Evolutionary conservation across 352 stramenopile species (phyloP).

Genomic region (Phytophthora multivora): DNA sequence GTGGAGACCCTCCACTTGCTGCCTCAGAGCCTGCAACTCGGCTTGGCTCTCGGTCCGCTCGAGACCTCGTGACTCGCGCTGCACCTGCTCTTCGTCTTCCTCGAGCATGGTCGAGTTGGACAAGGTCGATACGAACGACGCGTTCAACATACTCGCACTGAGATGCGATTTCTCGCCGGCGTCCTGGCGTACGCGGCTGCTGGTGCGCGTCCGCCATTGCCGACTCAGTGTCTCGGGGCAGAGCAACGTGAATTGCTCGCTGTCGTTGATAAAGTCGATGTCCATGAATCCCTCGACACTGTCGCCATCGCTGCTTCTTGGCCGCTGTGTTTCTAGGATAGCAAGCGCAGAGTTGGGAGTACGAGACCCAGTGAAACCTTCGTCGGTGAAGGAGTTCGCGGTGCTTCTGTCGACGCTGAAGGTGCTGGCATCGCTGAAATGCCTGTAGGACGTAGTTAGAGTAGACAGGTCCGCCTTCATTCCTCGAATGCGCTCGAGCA

Average conservation of each 20-base stretch:
- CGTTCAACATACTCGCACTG: slow-evolving; percentile 39
- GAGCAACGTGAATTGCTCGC: slow-evolving; percentile 62
- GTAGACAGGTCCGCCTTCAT: slow-evolving; percentile 57
- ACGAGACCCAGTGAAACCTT: not conserved
- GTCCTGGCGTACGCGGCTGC: slow-evolving; percentile 40
- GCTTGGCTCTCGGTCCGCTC: slow-evolving; percentile 34
- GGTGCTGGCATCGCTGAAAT: slow-evolving; percentile 16
- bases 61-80: slow-evolving; percentile 21
- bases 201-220: slow-evolving; percentile 26
- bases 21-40: slow-evolving; percentile 48
- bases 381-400: slow-evolving; percentile 17
- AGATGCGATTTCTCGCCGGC: slow-evolving; percentile 48
- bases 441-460: slow-evolving; percentile 26
- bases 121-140: slow-evolving; percentile 46
- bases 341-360: not conserved
- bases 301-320: slow-evolving; percentile 7
- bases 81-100: slow-evolving; percentile 26
- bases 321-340: slow-evolving; percentile 1
- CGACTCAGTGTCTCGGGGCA: slow-evolving; percentile 47
- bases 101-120: slow-evolving; percentile 41
- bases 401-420: slow-evolving; percentile 14
- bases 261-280: slow-evolving; percentile 58
- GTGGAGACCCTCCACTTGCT: slow-evolving; percentile 57
- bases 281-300: slow-evolving; percentile 31
- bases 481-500: slow-evolving; percentile 57